Conservation (phyloP, 1,139 yeast genomes). For the Sugiyamaella sp. region DNA sequence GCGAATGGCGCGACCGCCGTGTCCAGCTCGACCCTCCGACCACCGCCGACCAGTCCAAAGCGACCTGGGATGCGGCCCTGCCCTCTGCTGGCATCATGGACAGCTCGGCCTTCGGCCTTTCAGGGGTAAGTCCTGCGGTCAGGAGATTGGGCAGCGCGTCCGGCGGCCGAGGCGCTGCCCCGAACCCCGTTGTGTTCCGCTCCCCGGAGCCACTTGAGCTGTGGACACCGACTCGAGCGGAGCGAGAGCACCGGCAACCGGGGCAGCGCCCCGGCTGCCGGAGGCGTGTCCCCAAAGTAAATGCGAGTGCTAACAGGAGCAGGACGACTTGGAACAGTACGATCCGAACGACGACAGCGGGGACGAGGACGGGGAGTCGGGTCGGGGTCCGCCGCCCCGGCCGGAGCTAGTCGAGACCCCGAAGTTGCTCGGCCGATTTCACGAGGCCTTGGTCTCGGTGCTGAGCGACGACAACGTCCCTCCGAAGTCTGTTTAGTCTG, state of each 20-base stretch:
- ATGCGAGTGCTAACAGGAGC: too few species aligned
- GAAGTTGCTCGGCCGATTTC: constrained; percentile 37
- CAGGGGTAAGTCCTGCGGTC: constrained; percentile 46
- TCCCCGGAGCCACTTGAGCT: not conserved
- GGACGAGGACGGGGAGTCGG: constrained; percentile 40
- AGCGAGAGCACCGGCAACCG: not conserved
- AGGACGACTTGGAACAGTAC: constrained; percentile 43
- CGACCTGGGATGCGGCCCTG: constrained; percentile 39
- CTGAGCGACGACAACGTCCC: constrained; percentile 20
- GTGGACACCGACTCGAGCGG: not conserved
- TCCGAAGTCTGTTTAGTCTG: too few species aligned
- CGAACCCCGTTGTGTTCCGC: not conserved
- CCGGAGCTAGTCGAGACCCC: constrained; percentile 38
- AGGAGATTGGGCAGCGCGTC: constrained; percentile 2
- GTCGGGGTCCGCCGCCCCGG: constrained; percentile 33
- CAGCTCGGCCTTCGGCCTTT: constrained; percentile 60
- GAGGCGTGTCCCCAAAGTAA: not conserved
- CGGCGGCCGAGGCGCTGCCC: constrained; percentile 6
- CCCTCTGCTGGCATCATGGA: constrained; percentile 47
- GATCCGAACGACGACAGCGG: constrained; percentile 42
- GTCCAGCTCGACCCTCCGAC: constrained; percentile 9
- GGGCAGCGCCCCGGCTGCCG: not conserved
- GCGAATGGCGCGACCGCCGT: constrained; percentile 42
- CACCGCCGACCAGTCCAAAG: not conserved
- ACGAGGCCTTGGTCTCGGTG: constrained; percentile 24